phyloP scores from a whole-genome alignment of 495 filamentous ascomycete genomes.

The Neurospora cerealis region DNA sequence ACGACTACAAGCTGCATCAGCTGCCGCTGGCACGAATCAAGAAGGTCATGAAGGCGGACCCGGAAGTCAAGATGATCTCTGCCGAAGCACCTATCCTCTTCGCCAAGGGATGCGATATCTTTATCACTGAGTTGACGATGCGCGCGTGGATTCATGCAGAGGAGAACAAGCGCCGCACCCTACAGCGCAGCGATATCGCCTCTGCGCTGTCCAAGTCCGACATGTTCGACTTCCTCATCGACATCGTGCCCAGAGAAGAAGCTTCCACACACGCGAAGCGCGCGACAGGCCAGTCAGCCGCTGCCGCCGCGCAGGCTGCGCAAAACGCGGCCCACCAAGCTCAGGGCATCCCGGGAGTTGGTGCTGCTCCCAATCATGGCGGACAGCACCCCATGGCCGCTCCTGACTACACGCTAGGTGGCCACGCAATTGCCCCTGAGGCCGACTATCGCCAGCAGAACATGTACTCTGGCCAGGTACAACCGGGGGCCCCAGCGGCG shows the following conservation, averaged over 20 bases:
- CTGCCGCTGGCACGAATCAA: constrained; percentile 93
- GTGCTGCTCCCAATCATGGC: constrained; percentile 49
- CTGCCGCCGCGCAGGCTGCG: constrained; percentile 43
- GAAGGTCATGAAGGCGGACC: constrained; percentile 99
- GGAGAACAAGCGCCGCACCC: constrained; percentile 92
- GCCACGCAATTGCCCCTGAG: constrained; percentile 42
- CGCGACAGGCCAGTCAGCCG: constrained; percentile 27
- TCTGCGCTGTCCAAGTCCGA: constrained; percentile 92
- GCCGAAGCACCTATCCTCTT: constrained; percentile 97
- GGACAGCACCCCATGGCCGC: constrained; percentile 40
- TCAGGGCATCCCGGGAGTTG: constrained; percentile 50
- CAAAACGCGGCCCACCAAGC: constrained; percentile 39
- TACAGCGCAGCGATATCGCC: constrained; percentile 94
- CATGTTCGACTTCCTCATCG: constrained; percentile 99
- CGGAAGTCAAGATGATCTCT: constrained; percentile 99
- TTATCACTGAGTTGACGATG: constrained; percentile 98
- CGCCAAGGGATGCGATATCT: constrained; percentile 98
- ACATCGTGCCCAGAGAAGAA: constrained; percentile 95
- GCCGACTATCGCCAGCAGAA: constrained; percentile 68
- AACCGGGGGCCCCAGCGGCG: constrained; percentile 53
- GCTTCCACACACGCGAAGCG: constrained; percentile 76
- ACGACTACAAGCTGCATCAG: constrained; percentile 97
- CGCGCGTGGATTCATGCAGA: constrained; percentile 99
- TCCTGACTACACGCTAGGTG: constrained; percentile 50
- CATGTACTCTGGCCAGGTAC: constrained; percentile 74